These are phyloP conservation scores for Phialophora expanda DNA, from an alignment of 2,329 filamentous ascomycete species.

Conservation along the genomic window DNA sequence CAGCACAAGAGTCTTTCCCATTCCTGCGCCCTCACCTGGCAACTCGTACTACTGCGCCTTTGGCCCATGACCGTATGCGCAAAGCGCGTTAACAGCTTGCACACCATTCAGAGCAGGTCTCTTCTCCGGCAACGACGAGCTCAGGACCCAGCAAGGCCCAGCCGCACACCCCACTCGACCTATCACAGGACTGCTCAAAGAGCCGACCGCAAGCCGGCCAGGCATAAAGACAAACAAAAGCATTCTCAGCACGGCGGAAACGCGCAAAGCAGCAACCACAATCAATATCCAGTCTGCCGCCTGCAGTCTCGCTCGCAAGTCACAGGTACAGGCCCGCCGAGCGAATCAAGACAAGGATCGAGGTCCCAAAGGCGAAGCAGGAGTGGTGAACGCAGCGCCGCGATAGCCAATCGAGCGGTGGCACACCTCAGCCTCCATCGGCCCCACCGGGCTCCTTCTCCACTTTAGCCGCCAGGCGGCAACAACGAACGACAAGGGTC, in stretches of 20 bases:
- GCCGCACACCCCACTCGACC: constrained; percentile 11
- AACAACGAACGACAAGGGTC: constrained; percentile 24
- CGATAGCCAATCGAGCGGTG: constrained; percentile 8
- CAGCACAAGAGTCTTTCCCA: constrained; percentile 9
- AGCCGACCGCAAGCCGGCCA: constrained; percentile 24
- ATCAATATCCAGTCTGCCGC: constrained; percentile 18
- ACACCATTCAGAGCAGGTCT: background rate
- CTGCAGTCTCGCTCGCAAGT: constrained; percentile 27
- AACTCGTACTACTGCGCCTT: constrained; percentile 4
- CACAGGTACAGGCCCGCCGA: constrained; percentile 24
- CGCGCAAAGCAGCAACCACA: constrained; percentile 10
- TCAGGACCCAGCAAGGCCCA: background rate
- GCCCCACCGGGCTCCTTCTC: constrained; percentile 18
- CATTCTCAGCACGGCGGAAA: constrained; percentile 2
- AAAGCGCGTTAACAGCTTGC: constrained; percentile 4
- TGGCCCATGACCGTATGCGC: background rate
- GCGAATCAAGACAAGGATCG: constrained; percentile 27
- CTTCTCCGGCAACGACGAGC: constrained; percentile 8
- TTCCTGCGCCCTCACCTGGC: constrained; percentile 1
- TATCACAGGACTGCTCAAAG: constrained; percentile 19
- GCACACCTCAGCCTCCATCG: background rate
- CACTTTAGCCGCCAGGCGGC: constrained; percentile 34
- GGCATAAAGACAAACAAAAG: constrained; percentile 18
- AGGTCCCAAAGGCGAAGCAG: constrained; percentile 18
- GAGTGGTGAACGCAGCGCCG: constrained; percentile 9